phyloP scores from a whole-genome alignment of 805 yeast species.

The Groenewaldozyma tartarivorans region DNA sequence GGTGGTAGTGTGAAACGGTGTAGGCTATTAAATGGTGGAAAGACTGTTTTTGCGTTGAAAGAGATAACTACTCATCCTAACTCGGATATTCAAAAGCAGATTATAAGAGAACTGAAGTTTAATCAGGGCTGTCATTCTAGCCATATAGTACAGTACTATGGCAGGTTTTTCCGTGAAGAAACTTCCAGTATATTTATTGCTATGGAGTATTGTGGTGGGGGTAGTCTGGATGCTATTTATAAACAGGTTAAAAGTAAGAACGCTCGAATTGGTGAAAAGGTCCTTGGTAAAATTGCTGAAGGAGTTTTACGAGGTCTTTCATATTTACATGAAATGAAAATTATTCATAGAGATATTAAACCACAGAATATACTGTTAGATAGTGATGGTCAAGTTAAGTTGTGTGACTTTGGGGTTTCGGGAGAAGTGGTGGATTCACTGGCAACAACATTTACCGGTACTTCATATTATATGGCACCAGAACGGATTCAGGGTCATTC shows the following conservation, averaged over 20 bases:
- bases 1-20: slow-evolving; percentile 89
- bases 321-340: slow-evolving; percentile 76
- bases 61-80: slow-evolving; percentile 66
- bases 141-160: slow-evolving; percentile 84
- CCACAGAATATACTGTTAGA: slow-evolving; percentile 87
- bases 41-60: slow-evolving; percentile 73
- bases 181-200: slow-evolving; percentile 81
- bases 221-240: slow-evolving; percentile 84
- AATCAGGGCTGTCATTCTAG: slow-evolving; percentile 75
- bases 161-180: slow-evolving; percentile 73
- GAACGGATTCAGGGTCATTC: slow-evolving; percentile 95
- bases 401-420: slow-evolving; percentile 96
- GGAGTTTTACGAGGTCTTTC: slow-evolving; percentile 77
- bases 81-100: slow-evolving; percentile 83
- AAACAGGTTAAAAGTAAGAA: slow-evolving; percentile 61
- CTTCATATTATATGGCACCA: slow-evolving; percentile 98
- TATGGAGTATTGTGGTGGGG: slow-evolving; percentile 97
- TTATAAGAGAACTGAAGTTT: slow-evolving; percentile 81
- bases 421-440: slow-evolving; percentile 93
- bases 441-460: slow-evolving; percentile 95
- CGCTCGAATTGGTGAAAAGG: slow-evolving; percentile 87
- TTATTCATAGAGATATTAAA: slow-evolving; percentile 92
- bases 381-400: slow-evolving; percentile 67
- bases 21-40: slow-evolving; percentile 40
- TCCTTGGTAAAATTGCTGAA: slow-evolving; percentile 82